Percentiles rank a stretch among this genome's conserved stretches.
Evolutionary conservation across 2,329 filamentous ascomycete genomes (phyloP).

Genomic region (Sclerotinia spermophila): DNA sequence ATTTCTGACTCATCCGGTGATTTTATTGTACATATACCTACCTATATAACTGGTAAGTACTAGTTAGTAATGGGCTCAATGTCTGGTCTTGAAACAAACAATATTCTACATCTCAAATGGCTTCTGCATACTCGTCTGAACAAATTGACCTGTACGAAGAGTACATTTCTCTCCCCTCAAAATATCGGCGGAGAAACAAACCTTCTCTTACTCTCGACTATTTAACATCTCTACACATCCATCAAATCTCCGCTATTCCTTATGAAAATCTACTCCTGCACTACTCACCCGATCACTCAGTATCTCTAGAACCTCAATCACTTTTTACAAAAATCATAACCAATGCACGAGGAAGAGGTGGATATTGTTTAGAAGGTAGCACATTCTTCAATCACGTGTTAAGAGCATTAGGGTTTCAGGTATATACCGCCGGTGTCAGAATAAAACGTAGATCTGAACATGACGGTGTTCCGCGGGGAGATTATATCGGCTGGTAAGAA

Average conservation of each 20-base stretch:
- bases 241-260: constrained; percentile 29
- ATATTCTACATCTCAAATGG: neutral
- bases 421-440: constrained; percentile 50
- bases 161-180: constrained; percentile 27
- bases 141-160: constrained; percentile 30
- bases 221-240: constrained; percentile 28
- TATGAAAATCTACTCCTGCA: constrained; percentile 34
- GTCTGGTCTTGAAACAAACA: neutral
- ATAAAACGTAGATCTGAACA: constrained; percentile 25
- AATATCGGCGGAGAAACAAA: constrained; percentile 20
- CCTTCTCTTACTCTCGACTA: constrained; percentile 27
- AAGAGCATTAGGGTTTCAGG: constrained; percentile 48
- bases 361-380: constrained; percentile 59
- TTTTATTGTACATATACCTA: neutral
- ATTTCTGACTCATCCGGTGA: neutral
- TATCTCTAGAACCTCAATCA: constrained; percentile 29
- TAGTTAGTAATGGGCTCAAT: neutral
- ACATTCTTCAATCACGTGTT: constrained; percentile 54
- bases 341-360: constrained; percentile 43
- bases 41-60: neutral
- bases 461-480: constrained; percentile 27
- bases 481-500: constrained; percentile 33
- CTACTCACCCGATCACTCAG: constrained; percentile 26
- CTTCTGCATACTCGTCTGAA: constrained; percentile 25
- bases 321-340: constrained; percentile 33